Base-by-base conservation (phyloP, 2,329 filamentous ascomycete genomes). In the Hymenoscyphus occultus region DNA sequence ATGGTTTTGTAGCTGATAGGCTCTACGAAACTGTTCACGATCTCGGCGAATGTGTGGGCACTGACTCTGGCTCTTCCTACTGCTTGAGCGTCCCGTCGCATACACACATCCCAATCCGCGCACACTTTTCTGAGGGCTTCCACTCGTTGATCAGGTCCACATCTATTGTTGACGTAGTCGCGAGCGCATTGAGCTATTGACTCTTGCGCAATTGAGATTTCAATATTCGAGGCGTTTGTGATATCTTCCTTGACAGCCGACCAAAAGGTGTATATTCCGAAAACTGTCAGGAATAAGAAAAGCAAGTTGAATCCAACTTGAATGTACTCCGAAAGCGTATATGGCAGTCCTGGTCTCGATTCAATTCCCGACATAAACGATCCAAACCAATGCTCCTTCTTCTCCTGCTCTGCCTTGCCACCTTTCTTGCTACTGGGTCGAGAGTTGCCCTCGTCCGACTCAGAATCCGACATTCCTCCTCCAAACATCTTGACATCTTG, bases 11-110 rank as follows among this genome's bases (percentile, higher is more conserved):
- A 90, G 69, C 90, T 92, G 77, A 98, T 93, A 5, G 91, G 88
- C 72, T 96, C 92, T 4, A 96, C 89, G 76, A 98, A 97, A 73
- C 90, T 90, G 76, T 98, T 97, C 77, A 98, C 89, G 51, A 99
- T 96, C 74, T 92, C 87, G 0, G 94, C 94, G 74, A 97, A 90
- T 32, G 93, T 95, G 74, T 91, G 90, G 5, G 92, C 93, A 19
- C 90, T 92, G 48, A 97, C 87, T 72, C 89, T 90, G 54, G 94
- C 90, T 45, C 89, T 84, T 70, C 91, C 93, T 64, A 97, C 87
- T 64, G 87, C 86, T 56, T 88, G 83, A 0, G 93, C 89, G 73
- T 97, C 91, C 69, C 89, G 86, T 69, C 89, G 87, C 92, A 97
- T 97, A 78, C 95, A 98, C 39, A 86, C 81, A 69, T 90, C 87